Conservation (phyloP, 345 rosid genomes). For the Camelina laxa region DNA sequence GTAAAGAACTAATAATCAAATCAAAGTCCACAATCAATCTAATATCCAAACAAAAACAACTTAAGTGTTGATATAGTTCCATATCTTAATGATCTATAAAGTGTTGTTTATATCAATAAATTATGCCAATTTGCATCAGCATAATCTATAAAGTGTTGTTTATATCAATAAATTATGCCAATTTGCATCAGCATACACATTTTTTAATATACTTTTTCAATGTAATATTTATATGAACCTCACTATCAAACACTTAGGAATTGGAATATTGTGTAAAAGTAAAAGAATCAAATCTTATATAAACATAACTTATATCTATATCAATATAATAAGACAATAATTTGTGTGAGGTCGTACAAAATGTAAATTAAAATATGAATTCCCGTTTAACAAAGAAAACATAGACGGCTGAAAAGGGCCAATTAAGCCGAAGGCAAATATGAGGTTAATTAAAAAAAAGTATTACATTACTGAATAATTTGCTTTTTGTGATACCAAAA, state of each 20-base stretch:
- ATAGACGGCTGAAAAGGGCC: background rate
- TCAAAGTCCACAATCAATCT: constrained; percentile 15
- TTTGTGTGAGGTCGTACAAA: constrained; percentile 8
- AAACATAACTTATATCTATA: constrained; percentile 13
- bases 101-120: background rate
- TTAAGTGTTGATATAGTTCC: constrained; percentile 23
- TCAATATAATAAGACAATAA: constrained; percentile 19
- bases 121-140: constrained; percentile 19
- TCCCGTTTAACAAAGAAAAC: background rate
- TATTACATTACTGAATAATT: constrained; percentile 7
- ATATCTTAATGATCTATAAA: constrained; percentile 7
- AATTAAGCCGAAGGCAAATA: background rate
- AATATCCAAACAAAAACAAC: constrained; percentile 35
- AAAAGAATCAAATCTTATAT: constrained; percentile 16
- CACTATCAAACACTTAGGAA: constrained; percentile 18
- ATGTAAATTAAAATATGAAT: background rate
- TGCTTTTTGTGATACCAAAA: constrained; percentile 17
- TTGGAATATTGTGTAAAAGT: constrained; percentile 13
- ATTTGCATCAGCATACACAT: constrained; percentile 8
- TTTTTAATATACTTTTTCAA: background rate
- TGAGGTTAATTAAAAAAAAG: background rate
- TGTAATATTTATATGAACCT: constrained; percentile 10
- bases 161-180: constrained; percentile 15
- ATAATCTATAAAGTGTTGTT: constrained; percentile 7
- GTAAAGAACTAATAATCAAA: constrained; percentile 22